Evolutionary conservation across 306 rosid species (phyloP), one percentile per base, ranked within the genome.

Genomic region (Lathyrus oleraceus): DNA sequence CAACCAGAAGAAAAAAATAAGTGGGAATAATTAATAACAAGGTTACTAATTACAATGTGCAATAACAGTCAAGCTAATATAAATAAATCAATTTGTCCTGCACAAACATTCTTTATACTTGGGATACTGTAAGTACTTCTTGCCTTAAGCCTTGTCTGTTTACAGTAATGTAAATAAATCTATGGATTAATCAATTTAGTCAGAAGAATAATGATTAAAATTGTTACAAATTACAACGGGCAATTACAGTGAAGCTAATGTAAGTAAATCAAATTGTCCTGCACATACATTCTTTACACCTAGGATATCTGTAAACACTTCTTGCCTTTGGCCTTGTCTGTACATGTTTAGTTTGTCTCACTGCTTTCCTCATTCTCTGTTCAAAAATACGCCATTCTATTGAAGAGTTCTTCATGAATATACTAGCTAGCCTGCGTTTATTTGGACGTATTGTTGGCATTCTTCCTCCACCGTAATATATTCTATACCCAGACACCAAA

Each of bases 381-480:
- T 94, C 97, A 77, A 94, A 94, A 66, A 94, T 77, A 15, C 91
- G 96, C 99, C 99, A 91, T 65, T 89, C 95, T 25, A 94, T 94
- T 9, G 95, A 87, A 51, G 72, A 66, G 74, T 94, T 94, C 89
- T 83, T 94, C 48, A 59, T 56, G 63, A 94, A 91, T 57, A 94
- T 94, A 81, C 67, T 40, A 5, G 97, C 86, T 32, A 91, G 97
- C 85, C 99, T 84, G 56, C 99, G 92, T 61, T 94, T 94, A 81
- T 94, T 94, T 45, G 97, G 99, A 51, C 99, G 90, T 74, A 94
- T 94, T 11, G 99, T 91, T 35, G 99, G 87, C 94, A 86, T 91
- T 76, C 65, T 86, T 10, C 97, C 99, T 20, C 96, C 92, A 4
- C 99, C 99, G 14, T 84, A 91, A 82, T 94, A 94, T 78, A 90